A percentile compares a stretch with the other conserved stretches of the same genome.
Conservation (phyloP, 2,329 filamentous ascomycete species). For the Remersonia thermophila region DNA sequence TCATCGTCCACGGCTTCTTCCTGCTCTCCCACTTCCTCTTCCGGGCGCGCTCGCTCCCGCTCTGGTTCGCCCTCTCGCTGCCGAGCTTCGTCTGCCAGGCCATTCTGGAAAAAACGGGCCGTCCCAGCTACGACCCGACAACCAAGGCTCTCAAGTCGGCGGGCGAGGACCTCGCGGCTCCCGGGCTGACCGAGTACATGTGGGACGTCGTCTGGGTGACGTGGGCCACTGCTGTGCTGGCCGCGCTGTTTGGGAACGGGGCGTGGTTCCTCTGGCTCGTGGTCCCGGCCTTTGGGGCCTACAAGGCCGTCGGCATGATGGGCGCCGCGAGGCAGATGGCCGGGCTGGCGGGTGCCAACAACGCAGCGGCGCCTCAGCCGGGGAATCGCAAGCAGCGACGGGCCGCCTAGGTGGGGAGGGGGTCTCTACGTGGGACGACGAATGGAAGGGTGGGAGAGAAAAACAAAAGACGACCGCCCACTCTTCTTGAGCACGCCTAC, state of each 20-base stretch:
- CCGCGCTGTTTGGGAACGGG: conserved; percentile 68
- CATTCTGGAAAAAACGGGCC: conserved; percentile 72
- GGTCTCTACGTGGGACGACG: too few species aligned
- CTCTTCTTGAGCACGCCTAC: conserved; percentile 20
- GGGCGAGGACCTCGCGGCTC: conserved; percentile 78
- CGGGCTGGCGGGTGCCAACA: conserved; percentile 24
- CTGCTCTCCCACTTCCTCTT: conserved; percentile 56
- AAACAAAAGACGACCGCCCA: too few species aligned
- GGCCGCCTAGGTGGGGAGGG: conserved; percentile 23
- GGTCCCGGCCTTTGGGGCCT: conserved; percentile 43
- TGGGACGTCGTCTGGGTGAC: conserved; percentile 96
- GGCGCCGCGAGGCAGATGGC: conserved; percentile 43
- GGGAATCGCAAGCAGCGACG: conserved; percentile 44
- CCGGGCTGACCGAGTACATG: conserved; percentile 92
- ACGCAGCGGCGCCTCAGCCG: conserved; percentile 20
- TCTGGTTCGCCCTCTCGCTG: conserved; percentile 59
- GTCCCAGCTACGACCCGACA: conserved; percentile 56
- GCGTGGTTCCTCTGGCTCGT: conserved; percentile 46
- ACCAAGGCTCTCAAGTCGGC: conserved; percentile 57
- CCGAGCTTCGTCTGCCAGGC: conserved; percentile 73
- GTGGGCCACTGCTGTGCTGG: conserved; percentile 64
- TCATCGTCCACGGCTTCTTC: conserved; percentile 61
- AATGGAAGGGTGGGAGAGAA: too few species aligned
- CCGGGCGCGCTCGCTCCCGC: conserved; percentile 48
- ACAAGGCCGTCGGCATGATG: conserved; percentile 41